Base-by-base conservation (phyloP, 345 rosid species). In the Sapria himalayana region DNA sequence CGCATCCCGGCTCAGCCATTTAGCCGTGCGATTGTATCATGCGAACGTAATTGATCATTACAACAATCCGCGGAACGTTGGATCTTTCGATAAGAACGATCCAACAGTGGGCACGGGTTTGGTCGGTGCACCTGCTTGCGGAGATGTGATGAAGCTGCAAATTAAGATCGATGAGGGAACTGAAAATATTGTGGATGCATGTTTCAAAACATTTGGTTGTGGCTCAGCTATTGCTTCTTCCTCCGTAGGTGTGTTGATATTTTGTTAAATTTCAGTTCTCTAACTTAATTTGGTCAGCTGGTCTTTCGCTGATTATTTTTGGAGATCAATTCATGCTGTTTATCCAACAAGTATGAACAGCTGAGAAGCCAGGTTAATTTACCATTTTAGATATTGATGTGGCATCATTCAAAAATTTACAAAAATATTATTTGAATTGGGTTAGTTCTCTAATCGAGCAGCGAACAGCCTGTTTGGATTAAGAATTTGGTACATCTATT, bases 181-280 rank as follows among this genome's bases (percentile, higher is more conserved):
- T 10, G 95, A 92, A 3, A 61, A 80, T 59, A 91, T 91, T 53
- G 48, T 63, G 2, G 96, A 91, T 51, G 96, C 99, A 43, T 53
- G 99, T 16, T 91, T 91, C 50, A 91, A 91, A 77, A 91, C 99
- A 41, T 91, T 91, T 43, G 99, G 99, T 9, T 91, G 96, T 42
- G 99, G 99, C 0, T 91, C 99, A 0, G 96, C 99, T 4, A 84
- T 91, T 45, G 99, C 99, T 0, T 89, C 96, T 1, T 85, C 96
- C 8, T 85, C 96, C 21, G 94, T 85, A 1, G 96, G 96, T 85
- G 43, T 9, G 75, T 52, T 19, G n/a, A n/a, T n/a, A n/a, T n/a
- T n/a, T n/a, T n/a, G n/a, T n/a, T n/a, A n/a, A n/a, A n/a, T n/a
- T n/a, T n/a, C n/a, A n/a, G n/a, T n/a, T n/a, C n/a, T n/a, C n/a